Percentiles rank a stretch among this genome's conserved stretches.
phyloP scores from a whole-genome alignment of 371 early-diverging fungal genomes.

The Entomophthora muscae region DNA sequence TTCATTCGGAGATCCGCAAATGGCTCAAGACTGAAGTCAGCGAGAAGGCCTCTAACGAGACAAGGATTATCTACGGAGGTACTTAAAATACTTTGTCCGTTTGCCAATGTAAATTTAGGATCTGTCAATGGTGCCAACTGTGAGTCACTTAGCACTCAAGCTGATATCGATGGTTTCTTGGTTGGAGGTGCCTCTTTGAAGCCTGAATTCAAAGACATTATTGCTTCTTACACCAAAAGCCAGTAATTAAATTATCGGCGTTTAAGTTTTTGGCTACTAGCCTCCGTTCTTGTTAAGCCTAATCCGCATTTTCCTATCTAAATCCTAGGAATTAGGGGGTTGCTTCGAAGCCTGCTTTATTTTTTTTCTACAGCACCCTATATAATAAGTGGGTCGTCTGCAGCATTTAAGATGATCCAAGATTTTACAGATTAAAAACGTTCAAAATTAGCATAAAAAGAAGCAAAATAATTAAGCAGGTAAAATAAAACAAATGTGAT shows the following conservation, averaged over 20 bases:
- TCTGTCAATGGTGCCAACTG: slow-evolving; percentile 84
- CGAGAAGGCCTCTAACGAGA: slow-evolving; percentile 57
- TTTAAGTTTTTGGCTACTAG: too few relatives aligned
- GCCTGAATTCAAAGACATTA: slow-evolving; percentile 61
- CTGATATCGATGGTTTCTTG: slow-evolving; percentile 97
- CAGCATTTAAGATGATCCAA: too few relatives aligned
- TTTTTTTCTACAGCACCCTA: too few relatives aligned
- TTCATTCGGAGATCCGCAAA: slow-evolving; percentile 72
- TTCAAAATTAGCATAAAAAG: too few relatives aligned
- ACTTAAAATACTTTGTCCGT: not conserved
- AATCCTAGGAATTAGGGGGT: too few relatives aligned
- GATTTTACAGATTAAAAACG: too few relatives aligned
- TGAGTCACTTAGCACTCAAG: slow-evolving; percentile 40
- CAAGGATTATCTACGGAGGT: slow-evolving; percentile 97
- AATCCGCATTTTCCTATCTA: too few relatives aligned
- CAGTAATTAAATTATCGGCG: not conserved
- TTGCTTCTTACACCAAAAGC: slow-evolving; percentile 20
- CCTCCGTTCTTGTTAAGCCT: too few relatives aligned
- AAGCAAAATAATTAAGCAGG: too few relatives aligned
- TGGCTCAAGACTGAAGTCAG: slow-evolving; percentile 76
- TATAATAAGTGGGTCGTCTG: too few relatives aligned
- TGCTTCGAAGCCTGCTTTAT: too few relatives aligned
- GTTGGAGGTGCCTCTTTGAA: slow-evolving; percentile 98
- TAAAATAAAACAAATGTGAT: too few relatives aligned
- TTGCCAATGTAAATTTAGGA: slow-evolving; percentile 10